Base-by-base conservation (phyloP, 495 filamentous ascomycete species). In the Pseudotulostoma volvatum region DNA sequence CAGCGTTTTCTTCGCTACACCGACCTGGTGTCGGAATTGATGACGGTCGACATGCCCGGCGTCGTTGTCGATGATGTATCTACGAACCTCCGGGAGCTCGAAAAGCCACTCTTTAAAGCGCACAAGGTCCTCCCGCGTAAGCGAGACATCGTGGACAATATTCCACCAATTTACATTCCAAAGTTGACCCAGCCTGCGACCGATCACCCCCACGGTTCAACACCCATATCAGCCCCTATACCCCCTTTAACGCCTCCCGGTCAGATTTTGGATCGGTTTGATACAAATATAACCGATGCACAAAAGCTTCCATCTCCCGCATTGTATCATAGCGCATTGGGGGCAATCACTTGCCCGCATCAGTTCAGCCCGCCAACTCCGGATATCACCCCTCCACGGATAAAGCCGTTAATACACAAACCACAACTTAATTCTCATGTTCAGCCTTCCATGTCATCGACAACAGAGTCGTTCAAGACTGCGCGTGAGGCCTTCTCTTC, bases 391-490 rank as follows among this genome's bases (percentile, higher is more conserved):
- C 80, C 79, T 39, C 79, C 81, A 28, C 69, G 67, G 37, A 61
- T 56, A 39, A 49, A 57, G 14, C 51, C 58, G 7, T 54, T 58
- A 8, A 71, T 60, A 14, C 63, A 59, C 37, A 50, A 67, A 28
- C 63, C 63, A 9, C 66, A 67, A 5, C 42, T 57, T 17, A 49
- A 45, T 31, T 49, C 53, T 8, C 48, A 53, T 16, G 47, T 52
- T 8, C 50, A 59, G 31, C 43, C 53, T 4, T 60, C 63, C 3
- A 55, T 50, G 9, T 67, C 66, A 2, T 66, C 77, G 32, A 71
- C 75, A 13, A 64, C 74, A 15, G 76, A 84, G 19, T 85, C 81
- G 2, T 87, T 84, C 47, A 73, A 63, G 41, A 87, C 81, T 0
- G 81, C 81, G 9, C 65, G 58, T 16, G 81, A 87, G 51, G 70